phyloP scores from a whole-genome alignment of 176 grass and related monocot species.

The Oryza brachyantha region DNA sequence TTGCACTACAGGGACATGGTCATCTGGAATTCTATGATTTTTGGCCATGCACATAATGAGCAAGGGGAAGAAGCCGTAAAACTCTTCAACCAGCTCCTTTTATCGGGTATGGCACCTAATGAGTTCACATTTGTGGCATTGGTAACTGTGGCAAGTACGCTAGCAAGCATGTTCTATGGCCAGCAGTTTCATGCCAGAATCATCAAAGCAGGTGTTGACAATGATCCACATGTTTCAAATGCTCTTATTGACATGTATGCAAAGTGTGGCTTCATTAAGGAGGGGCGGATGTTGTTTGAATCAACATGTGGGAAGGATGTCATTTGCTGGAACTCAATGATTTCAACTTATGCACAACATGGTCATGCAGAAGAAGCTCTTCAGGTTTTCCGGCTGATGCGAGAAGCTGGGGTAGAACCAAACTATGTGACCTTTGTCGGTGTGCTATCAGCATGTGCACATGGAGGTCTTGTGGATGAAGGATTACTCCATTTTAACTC shows the following conservation, averaged over 20 bases:
- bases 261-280: constrained; percentile 74
- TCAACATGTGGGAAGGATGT: constrained; percentile 52
- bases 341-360: constrained; percentile 69
- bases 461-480: constrained; percentile 63
- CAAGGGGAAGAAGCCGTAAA: constrained; percentile 67
- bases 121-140: constrained; percentile 74
- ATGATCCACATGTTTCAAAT: constrained; percentile 69
- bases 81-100: constrained; percentile 56
- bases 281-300: constrained; percentile 67
- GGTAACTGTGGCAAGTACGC: constrained; percentile 67
- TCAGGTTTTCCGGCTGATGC: constrained; percentile 59
- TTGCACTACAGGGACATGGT: constrained; percentile 61
- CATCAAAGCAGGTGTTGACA: constrained; percentile 57
- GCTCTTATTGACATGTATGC: constrained; percentile 83
- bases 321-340: constrained; percentile 89
- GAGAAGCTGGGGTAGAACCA: constrained; percentile 47
- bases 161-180: constrained; percentile 65
- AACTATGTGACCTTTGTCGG: constrained; percentile 83
- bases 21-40: constrained; percentile 83
- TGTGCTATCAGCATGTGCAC: constrained; percentile 72
- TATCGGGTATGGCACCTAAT: constrained; percentile 47
- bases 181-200: constrained; percentile 65
- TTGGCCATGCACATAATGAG: constrained; percentile 57
- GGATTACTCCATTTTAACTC: constrained; percentile 59
- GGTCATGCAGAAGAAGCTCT: constrained; percentile 65